Conservation (phyloP, 129 eudicot genomes). For the Escallonia rubra region DNA sequence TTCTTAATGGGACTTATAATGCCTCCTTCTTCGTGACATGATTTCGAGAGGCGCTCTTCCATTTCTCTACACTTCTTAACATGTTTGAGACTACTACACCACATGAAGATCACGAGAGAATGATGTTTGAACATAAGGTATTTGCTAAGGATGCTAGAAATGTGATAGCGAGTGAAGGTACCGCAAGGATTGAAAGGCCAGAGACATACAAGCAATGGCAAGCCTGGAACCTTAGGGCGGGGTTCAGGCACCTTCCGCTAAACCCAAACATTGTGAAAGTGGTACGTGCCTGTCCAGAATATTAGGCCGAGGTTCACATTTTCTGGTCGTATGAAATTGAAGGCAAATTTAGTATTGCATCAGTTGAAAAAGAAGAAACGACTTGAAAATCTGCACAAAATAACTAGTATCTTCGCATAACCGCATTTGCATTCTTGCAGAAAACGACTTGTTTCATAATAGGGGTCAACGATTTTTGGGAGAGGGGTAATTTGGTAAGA, state of each 20-base stretch:
- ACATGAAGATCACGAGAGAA: constrained; percentile 40
- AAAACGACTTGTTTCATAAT: no score
- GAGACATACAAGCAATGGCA: constrained; percentile 82
- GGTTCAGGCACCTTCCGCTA: constrained; percentile 39
- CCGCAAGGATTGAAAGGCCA: constrained; percentile 57
- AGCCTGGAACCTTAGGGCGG: constrained; percentile 49
- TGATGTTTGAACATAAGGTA: constrained; percentile 43
- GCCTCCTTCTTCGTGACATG: constrained; percentile 67
- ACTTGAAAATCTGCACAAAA: no score
- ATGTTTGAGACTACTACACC: constrained; percentile 55
- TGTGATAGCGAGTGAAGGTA: constrained; percentile 72
- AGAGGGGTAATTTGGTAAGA: no score
- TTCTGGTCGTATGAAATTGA: no score
- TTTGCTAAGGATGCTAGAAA: constrained; percentile 56
- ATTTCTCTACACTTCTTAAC: constrained; percentile 62
- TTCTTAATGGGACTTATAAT: constrained; percentile 49
- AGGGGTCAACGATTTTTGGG: no score
- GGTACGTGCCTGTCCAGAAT: no score
- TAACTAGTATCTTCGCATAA: no score
- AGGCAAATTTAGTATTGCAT: no score
- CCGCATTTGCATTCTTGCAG: no score
- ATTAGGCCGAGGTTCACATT: no score
- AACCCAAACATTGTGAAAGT: constrained; percentile 31
- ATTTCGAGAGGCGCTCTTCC: constrained; percentile 61
- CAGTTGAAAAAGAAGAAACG: no score